Evolutionary conservation across 208 protist species (phyloP).

Genomic region (Leishmania martiniquensis): DNA sequence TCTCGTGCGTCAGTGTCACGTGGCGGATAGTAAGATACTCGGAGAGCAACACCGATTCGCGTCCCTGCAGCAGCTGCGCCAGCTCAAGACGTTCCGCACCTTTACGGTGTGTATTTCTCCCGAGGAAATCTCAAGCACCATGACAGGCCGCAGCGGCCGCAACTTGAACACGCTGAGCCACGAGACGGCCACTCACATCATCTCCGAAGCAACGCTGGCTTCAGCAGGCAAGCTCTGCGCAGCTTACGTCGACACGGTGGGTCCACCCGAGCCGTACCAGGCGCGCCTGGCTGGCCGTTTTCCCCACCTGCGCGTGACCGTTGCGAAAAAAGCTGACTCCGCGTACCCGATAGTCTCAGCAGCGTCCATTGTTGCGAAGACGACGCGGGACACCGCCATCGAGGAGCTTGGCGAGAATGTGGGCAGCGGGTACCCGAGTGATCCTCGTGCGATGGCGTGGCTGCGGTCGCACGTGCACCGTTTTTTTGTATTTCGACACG

Average conservation of each 20-base stretch:
- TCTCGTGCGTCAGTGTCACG: conserved; percentile 69
- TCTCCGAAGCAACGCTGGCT: conserved; percentile 72
- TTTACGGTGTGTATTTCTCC: conserved; percentile 71
- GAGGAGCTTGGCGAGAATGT: conserved; percentile 50
- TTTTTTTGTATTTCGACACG: conserved; percentile 68
- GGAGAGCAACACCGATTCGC: conserved; percentile 54
- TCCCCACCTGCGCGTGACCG: conserved; percentile 85
- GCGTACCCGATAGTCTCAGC: conserved; percentile 93
- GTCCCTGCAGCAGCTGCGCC: conserved; percentile 54
- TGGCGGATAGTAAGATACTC: conserved; percentile 92
- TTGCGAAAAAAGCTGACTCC: conserved; percentile 92
- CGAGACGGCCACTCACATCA: conserved; percentile 84
- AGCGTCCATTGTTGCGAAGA: conserved; percentile 95
- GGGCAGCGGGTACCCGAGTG: conserved; percentile 86
- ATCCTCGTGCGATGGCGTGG: conserved; percentile 72
- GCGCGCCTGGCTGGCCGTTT: conserved; percentile 73
- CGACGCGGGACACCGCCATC: conserved; percentile 65
- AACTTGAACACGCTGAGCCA: conserved; percentile 93
- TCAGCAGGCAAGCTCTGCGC: conserved; percentile 76
- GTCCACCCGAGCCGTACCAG: conserved; percentile 85
- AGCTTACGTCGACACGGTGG: conserved; percentile 95
- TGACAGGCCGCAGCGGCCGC: conserved; percentile 66
- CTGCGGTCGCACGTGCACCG: conserved; percentile 73
- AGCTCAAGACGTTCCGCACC: conserved; percentile 63
- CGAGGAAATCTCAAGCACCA: conserved; percentile 75